Base-by-base conservation (phyloP, 805 yeast genomes). In the Zygoascus biomembranicola region DNA sequence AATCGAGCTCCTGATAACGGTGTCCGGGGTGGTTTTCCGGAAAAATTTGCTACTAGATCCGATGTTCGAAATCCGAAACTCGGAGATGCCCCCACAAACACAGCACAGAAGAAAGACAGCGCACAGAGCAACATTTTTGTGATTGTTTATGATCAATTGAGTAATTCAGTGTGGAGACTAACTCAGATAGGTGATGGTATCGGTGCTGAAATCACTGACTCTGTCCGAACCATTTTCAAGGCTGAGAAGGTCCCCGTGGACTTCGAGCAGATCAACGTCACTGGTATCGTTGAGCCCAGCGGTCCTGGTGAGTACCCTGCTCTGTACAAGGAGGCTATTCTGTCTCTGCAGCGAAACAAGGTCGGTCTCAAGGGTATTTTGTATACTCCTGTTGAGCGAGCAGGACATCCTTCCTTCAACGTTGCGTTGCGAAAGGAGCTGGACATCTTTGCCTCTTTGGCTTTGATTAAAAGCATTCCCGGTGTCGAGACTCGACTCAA, bases 331-430 rank as follows among this genome's bases (percentile, higher is more conserved):
- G 89, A 85, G 71, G 97, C 96, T 54, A 90, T 94, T 58, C 80
- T 83, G 61, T 89, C 97, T 19, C 77, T 92, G 66, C 87, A 90
- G 78, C 86, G 97, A 80, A 92, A 92, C 79, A 90, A 90, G 77
- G 87, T 94, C 66, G 99, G 97, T 69, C 80, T 92, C 65, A 94
- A 92, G 77, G 97, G 98, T 73, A 87, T 92, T 69, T 81, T 95
- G 73, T 85, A 87, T 76, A 92, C 98, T 52, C 94, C 95, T 60
- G 81, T 84, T 53, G 84, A 84, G 61, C 84, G 87, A 66, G 78
- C 86, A 56, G 84, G 84, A 54, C 83, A 80, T 67, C 86, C 88
- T 59, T 89, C 97, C 37, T 78, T 92, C 70, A 94, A 94, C 76
- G 97, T 92, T 63, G 97, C 97, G 55, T 80, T 92, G 68, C 87